Evolutionary conservation across 495 filamentous ascomycete species (phyloP).

Genomic region (Penicillium verhagenii): DNA sequence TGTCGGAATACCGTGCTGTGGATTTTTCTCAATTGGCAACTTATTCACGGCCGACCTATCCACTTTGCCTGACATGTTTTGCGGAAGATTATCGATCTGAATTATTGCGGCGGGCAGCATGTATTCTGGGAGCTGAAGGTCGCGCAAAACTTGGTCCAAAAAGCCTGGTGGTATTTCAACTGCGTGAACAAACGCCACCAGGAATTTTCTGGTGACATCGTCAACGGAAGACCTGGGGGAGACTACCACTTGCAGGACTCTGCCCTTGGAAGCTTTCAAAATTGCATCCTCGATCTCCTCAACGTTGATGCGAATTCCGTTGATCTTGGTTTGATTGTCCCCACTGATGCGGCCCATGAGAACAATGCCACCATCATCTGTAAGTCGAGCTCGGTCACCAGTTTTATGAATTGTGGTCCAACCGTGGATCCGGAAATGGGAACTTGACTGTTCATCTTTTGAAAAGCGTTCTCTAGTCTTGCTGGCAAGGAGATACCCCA

Average conservation of each 20-base stretch:
- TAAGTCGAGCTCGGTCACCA: slow-evolving; percentile 25
- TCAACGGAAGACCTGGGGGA: slow-evolving; percentile 6
- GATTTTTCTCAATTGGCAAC: slow-evolving; percentile 16
- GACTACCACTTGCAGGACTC: slow-evolving; percentile 18
- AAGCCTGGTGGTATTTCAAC: neutral
- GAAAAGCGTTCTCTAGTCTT: slow-evolving; percentile 35
- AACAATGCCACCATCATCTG: slow-evolving; percentile 31
- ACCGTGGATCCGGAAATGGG: slow-evolving; percentile 14
- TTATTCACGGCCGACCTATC: slow-evolving; percentile 32
- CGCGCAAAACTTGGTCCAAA: neutral
- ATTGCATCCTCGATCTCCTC: slow-evolving; percentile 43
- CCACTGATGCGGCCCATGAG: slow-evolving; percentile 39
- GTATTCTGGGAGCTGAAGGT: slow-evolving; percentile 43
- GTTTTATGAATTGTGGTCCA: slow-evolving; percentile 30
- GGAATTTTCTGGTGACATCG: neutral
- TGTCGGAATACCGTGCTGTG: neutral
- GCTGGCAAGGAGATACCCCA: slow-evolving; percentile 42
- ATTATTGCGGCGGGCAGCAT: slow-evolving; percentile 45
- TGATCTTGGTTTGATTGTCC: slow-evolving; percentile 52
- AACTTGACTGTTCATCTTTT: slow-evolving; percentile 25
- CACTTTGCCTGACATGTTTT: slow-evolving; percentile 40
- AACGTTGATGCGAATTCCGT: slow-evolving; percentile 53
- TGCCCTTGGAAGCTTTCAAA: slow-evolving; percentile 30
- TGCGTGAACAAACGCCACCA: slow-evolving; percentile 18
- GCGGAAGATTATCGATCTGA: slow-evolving; percentile 37